Evolutionary conservation across 768 basidiomycete species (phyloP).

Genomic region (Serendipita sp.): DNA sequence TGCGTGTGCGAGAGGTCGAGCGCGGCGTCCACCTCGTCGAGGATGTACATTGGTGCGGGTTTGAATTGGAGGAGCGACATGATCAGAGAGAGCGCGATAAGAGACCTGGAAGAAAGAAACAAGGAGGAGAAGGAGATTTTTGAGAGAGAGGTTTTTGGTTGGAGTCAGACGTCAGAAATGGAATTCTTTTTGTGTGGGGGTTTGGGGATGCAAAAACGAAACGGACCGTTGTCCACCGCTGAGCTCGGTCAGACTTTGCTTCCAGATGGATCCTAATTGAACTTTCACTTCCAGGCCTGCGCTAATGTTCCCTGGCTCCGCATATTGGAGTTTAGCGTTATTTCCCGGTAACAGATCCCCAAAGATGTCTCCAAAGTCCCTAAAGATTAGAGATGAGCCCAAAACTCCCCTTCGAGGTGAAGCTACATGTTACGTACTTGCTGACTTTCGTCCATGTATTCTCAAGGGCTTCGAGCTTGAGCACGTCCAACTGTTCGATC

Average conservation of each 20-base stretch:
- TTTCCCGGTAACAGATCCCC: slow-evolving; percentile 91
- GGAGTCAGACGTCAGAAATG: too few relatives aligned
- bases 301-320: slow-evolving; percentile 86
- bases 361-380: slow-evolving; percentile 94
- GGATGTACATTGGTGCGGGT: slow-evolving; percentile 97
- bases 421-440: too few relatives aligned
- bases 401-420: not conserved
- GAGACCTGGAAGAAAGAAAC: slow-evolving; percentile 41
- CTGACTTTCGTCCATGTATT: slow-evolving; percentile 97
- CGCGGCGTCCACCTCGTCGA: slow-evolving; percentile 97
- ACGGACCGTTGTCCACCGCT: slow-evolving; percentile 90
- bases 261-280: slow-evolving; percentile 88
- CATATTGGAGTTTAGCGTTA: slow-evolving; percentile 86
- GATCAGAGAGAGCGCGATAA: slow-evolving; percentile 94
- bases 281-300: slow-evolving; percentile 97
- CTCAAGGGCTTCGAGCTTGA: slow-evolving; percentile 83
- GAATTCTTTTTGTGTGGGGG: too few relatives aligned
- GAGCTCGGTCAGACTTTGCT: slow-evolving; percentile 90
- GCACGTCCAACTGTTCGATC: slow-evolving; percentile 80
- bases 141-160: not conserved
- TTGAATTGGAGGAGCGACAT: slow-evolving; percentile 99
- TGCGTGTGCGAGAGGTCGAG: slow-evolving; percentile 92
- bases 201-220: too few relatives aligned
- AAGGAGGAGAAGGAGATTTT: not conserved
- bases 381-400: slow-evolving; percentile 21